Evolutionary conservation across 1,284 basidiomycete species (phyloP), one percentile per base, ranked within the genome.

Genomic region (Stygiomarasmius scandens): DNA sequence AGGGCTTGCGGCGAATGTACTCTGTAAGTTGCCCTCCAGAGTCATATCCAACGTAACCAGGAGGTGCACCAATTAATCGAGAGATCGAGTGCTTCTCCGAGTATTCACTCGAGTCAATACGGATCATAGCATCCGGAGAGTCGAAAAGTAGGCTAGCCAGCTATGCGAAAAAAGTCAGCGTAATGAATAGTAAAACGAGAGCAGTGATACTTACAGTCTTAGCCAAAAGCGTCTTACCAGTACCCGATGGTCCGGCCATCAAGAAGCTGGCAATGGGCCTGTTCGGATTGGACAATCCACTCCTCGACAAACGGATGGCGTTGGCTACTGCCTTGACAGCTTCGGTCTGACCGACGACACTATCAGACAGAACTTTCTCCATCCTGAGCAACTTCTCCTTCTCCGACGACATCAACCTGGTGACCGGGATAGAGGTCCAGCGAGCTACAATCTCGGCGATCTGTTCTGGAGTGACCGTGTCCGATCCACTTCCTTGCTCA

Each of bases 51-150:
- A 99, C 89, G 69, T 97, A 98, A 89, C 64, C 77, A 44, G 78
- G 92, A 38, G 95, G 92, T 2, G 94, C 89, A 56, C 95, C 95
- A 56, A 97, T 92, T 55, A 97, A 83, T 32, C 94, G 85, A 29
- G 93, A 87, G 55, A 97, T 91, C 1, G 93, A 92, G 68, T 97
- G 95, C 72, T 94, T 95, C 76, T 96, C 95, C 25, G 92, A 93
- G 73, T 96, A 96, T 69, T 96, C 93, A 38, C 90, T 93, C 65
- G 87, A 93, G 71, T 96, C 95, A 67, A 96, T 86, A 62, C 93
- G 90, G 63, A 96, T 92, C 87, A 97, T 90, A 10, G 93, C 90
- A 61, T 95, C 86, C 22, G 90, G 85, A 24, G 94, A 95, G 71
- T 96, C 92, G 69, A 98, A 97, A 22, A 97, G 79, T 52, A 96